Conservation (phyloP, 1,284 basidiomycete species). For the Trichosporon sp. region DNA sequence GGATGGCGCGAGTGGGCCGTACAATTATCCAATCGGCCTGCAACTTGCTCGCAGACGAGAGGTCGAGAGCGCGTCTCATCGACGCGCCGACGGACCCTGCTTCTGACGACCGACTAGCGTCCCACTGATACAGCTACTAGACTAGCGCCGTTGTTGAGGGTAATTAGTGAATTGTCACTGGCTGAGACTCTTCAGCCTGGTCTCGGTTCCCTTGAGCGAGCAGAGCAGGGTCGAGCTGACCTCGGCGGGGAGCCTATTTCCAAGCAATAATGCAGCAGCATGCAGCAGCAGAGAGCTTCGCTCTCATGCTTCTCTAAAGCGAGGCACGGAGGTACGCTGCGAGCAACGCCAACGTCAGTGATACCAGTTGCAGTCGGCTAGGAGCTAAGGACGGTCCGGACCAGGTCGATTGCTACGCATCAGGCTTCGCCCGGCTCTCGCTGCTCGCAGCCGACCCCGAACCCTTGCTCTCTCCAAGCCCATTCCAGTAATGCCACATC, state of each 20-base stretch:
- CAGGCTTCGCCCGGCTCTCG: too few species aligned
- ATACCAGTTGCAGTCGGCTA: background rate
- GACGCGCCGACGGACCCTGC: background rate
- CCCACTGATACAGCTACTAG: too few species aligned
- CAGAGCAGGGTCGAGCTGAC: background rate
- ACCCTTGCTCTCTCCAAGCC: too few species aligned
- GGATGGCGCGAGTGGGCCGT: background rate
- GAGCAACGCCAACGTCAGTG: background rate
- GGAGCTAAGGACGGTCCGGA: background rate
- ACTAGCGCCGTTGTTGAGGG: background rate
- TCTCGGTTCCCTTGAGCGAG: background rate
- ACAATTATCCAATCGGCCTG: too few species aligned
- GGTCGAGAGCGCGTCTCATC: background rate
- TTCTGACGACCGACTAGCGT: background rate
- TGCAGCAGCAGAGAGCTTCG: background rate
- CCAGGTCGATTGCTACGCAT: background rate
- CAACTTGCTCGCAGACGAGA: too few species aligned
- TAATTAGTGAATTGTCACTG: background rate
- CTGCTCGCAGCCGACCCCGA: background rate
- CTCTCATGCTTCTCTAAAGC: background rate
- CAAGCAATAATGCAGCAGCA: too few species aligned
- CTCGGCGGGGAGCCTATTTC: background rate
- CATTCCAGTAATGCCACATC: background rate
- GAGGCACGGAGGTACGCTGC: background rate
- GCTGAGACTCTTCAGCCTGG: slow-evolving; percentile 1